These are phyloP conservation scores for Alternaria hordeiaustralica DNA, from an alignment of 2,329 filamentous ascomycete species.

Conservation along the genomic window DNA sequence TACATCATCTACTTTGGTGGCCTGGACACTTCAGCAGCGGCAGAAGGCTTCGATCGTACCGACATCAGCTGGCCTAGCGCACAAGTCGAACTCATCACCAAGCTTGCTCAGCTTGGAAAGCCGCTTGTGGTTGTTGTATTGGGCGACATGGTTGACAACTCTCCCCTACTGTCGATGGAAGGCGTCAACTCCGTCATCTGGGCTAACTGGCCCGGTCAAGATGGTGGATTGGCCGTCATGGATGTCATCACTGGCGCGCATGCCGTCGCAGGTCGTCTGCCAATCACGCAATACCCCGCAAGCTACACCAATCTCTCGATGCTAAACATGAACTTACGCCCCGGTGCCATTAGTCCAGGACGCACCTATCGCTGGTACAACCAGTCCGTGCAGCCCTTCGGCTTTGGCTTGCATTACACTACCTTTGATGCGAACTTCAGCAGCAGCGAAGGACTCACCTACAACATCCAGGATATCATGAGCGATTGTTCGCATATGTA, in stretches of 20 bases:
- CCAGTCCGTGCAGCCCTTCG: slow-evolving; percentile 60
- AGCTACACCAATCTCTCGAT: slow-evolving; percentile 60
- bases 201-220: slow-evolving; percentile 67
- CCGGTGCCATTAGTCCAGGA: slow-evolving; percentile 55
- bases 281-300: slow-evolving; percentile 63
- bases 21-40: slow-evolving; percentile 60
- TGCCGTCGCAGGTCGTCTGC: slow-evolving; percentile 61
- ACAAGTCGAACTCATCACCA: slow-evolving; percentile 60
- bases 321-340: slow-evolving; percentile 64
- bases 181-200: slow-evolving; percentile 62
- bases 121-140: slow-evolving; percentile 61
- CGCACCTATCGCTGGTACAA: slow-evolving; percentile 67
- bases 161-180: slow-evolving; percentile 55
- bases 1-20: slow-evolving; percentile 63
- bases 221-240: slow-evolving; percentile 63
- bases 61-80: slow-evolving; percentile 59
- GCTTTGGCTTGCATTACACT: slow-evolving; percentile 65
- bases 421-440: slow-evolving; percentile 50
- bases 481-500: slow-evolving; percentile 41
- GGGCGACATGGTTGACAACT: slow-evolving; percentile 61
- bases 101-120: slow-evolving; percentile 56
- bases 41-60: slow-evolving; percentile 60
- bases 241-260: slow-evolving; percentile 60
- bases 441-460: neutral
- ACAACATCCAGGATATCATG: slow-evolving; percentile 48